phyloP scores from a whole-genome alignment of 768 basidiomycete genomes.

The Ramaria sp. region DNA sequence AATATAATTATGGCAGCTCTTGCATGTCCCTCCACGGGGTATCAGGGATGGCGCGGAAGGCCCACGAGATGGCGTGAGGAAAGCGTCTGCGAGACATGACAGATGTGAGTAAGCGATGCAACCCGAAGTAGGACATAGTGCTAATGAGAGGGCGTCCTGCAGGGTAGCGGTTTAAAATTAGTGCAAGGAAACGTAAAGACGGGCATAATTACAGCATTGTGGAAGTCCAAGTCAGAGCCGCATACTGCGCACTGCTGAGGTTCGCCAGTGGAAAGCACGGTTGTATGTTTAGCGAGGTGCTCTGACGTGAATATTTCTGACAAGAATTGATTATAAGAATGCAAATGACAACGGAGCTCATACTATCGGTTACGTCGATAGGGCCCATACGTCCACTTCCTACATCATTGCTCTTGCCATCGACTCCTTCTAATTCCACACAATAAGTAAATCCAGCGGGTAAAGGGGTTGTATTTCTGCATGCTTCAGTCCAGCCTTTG shows the following conservation, averaged over 20 bases:
- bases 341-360: background rate
- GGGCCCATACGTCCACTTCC: conserved; percentile 48
- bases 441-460: conserved; percentile 42
- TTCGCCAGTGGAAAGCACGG: background rate
- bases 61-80: conserved; percentile 23
- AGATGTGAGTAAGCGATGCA: conserved; percentile 51
- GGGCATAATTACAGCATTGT: conserved; percentile 28
- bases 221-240: conserved; percentile 27
- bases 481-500: conserved; percentile 38
- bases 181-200: background rate
- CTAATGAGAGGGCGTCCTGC: conserved; percentile 40
- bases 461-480: conserved; percentile 20
- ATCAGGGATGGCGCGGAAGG: conserved; percentile 25
- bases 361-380: conserved; percentile 50
- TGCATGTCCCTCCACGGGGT: conserved; percentile 55
- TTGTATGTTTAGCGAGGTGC: conserved; percentile 11
- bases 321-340: background rate
- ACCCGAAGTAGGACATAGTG: conserved; percentile 40
- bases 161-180: background rate
- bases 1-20: conserved; percentile 38
- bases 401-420: conserved; percentile 44
- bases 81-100: conserved; percentile 40
- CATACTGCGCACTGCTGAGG: conserved; percentile 22
- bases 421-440: conserved; percentile 58
- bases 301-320: conserved; percentile 8